phyloP scores from a whole-genome alignment of 148 eudicot genomes.

The Chenopodium formosanum region DNA sequence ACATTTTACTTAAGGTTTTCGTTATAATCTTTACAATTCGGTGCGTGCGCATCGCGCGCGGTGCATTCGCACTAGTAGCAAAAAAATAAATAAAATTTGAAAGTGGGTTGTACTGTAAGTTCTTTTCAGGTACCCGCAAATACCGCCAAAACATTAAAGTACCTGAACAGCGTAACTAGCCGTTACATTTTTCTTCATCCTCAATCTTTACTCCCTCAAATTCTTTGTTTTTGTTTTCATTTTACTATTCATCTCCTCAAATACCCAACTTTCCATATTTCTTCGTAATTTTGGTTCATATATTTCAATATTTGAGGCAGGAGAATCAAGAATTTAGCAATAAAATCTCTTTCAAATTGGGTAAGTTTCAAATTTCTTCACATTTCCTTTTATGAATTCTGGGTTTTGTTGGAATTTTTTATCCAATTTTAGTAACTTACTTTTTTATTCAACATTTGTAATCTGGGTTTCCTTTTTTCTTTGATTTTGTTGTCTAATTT shows the following conservation, averaged over 20 bases:
- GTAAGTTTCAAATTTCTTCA: not conserved
- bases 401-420: not conserved
- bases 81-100: not conserved
- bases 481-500: not conserved
- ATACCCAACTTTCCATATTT: not conserved
- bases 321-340: slow-evolving; percentile 8
- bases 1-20: no score
- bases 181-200: slow-evolving; percentile 20
- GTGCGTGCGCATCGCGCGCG: no score
- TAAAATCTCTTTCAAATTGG: not conserved
- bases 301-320: not conserved
- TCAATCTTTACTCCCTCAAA: no score
- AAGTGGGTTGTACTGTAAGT: not conserved
- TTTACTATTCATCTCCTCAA: not conserved
- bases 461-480: not conserved
- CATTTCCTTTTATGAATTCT: not conserved
- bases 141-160: slow-evolving; percentile 27
- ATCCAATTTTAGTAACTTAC: slow-evolving; percentile 23
- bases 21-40: no score
- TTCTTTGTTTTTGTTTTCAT: not conserved
- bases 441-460: not conserved
- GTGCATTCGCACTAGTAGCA: no score
- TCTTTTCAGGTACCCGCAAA: slow-evolving; percentile 19
- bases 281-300: not conserved
- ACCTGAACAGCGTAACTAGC: slow-evolving; percentile 14